These are phyloP conservation scores for Hemisphaericaspora subhashii DNA, from an alignment of 1,139 yeast species.

Conservation along the genomic window DNA sequence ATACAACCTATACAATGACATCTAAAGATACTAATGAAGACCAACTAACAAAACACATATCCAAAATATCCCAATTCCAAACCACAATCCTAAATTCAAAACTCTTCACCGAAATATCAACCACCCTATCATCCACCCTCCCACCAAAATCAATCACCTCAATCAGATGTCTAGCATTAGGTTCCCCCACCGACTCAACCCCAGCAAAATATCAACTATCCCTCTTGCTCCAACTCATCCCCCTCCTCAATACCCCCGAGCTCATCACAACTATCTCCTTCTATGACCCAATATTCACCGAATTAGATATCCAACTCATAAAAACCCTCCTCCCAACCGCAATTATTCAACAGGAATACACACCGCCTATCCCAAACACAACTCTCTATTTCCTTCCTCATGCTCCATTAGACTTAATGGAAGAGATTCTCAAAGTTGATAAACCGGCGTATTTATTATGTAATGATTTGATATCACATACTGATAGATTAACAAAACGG, in stretches of 20 bases:
- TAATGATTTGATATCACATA: slow-evolving; percentile 51
- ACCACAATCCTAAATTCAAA: not conserved
- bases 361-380: slow-evolving; percentile 15
- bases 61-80: not conserved
- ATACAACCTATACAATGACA: not conserved
- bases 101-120: not conserved
- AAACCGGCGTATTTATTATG: slow-evolving; percentile 43
- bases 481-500: slow-evolving; percentile 47
- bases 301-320: slow-evolving; percentile 41
- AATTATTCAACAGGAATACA: slow-evolving; percentile 24
- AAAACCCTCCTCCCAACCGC: slow-evolving; percentile 14
- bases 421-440: slow-evolving; percentile 32
- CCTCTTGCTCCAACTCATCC: slow-evolving; percentile 40
- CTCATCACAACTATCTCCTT: slow-evolving; percentile 47
- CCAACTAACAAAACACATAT: not conserved
- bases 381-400: slow-evolving; percentile 67
- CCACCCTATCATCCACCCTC: not conserved
- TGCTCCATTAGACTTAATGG: slow-evolving; percentile 64
- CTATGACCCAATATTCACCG: slow-evolving; percentile 65
- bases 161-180: slow-evolving; percentile 72
- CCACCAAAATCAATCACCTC: slow-evolving; percentile 15
- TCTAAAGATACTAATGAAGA: not conserved
- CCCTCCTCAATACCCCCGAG: slow-evolving; percentile 20
- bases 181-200: slow-evolving; percentile 57
- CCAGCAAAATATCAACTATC: slow-evolving; percentile 70